Conservation (phyloP, 2,329 filamentous ascomycete species). For the Xylariaceae sp. region DNA sequence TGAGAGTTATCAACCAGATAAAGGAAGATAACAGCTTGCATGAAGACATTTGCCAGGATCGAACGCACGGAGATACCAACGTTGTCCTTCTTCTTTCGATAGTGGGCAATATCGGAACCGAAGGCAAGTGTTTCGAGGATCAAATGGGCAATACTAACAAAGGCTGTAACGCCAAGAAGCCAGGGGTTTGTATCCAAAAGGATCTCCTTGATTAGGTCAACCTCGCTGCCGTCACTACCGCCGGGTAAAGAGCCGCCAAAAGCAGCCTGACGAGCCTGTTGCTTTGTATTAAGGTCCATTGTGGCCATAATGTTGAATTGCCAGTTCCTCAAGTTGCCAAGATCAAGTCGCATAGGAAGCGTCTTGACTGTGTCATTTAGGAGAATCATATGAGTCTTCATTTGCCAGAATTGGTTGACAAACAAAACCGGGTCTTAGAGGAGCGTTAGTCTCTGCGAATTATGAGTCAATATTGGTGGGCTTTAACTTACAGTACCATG, state of each 20-base stretch:
- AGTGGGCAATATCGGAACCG: constrained; percentile 96
- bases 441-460: constrained; percentile 29
- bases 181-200: constrained; percentile 91
- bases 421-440: constrained; percentile 80
- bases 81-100: constrained; percentile 99
- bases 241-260: constrained; percentile 71
- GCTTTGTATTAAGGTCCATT: constrained; percentile 86
- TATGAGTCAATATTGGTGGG: not conserved
- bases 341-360: constrained; percentile 81
- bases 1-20: constrained; percentile 98
- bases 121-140: constrained; percentile 96
- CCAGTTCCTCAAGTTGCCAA: constrained; percentile 85
- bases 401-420: constrained; percentile 96
- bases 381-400: constrained; percentile 87
- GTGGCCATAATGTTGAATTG: constrained; percentile 86
- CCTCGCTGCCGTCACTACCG: constrained; percentile 88
- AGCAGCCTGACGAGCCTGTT: constrained; percentile 79
- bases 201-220: constrained; percentile 97
- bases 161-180: constrained; percentile 80
- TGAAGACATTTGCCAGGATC: constrained; percentile 96
- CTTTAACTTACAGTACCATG: constrained; percentile 75
- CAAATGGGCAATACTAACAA: constrained; percentile 90
- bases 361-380: constrained; percentile 88
- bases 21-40: constrained; percentile 94
- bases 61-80: constrained; percentile 95